Evolutionary conservation across 805 yeast species (phyloP), one percentile per base, ranked within the genome.

Genomic region (Yamadazyma kitorensis): DNA sequence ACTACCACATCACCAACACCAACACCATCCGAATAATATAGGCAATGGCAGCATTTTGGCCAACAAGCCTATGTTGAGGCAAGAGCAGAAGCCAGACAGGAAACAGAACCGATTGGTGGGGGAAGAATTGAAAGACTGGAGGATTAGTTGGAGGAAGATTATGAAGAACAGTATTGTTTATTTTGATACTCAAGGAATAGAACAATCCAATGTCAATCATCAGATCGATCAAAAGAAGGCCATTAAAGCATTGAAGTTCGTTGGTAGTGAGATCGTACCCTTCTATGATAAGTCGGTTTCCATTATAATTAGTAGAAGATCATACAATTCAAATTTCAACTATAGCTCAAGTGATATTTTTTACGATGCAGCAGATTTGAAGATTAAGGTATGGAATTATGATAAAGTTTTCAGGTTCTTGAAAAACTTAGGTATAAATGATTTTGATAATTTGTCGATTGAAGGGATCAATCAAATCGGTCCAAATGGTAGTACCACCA

Each of bases 401-500:
- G 95, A 86, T 36, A 91, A 89, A 57, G 87, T 89, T 2, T 74
- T 79, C 49, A 64, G 96, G 33, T 89, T 89, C 51, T 69, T 88
- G 55, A 74, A 70, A 41, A 77, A 85, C 55, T 61, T 85, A 48
- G 76, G 67, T 33, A 69, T 52, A 35, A 63, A 31, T 48, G 68
- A 51, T 45, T 35, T 30, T 6, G 45, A 54, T 55, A 42, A 41
- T 21, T 36, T 43, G 29, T 33, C 24, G 9, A 33, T 26, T 23
- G 39, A 42, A 12, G 22, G 10, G 7, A 19, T 19, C 22, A 19
- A 19, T 19, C 9, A 10, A 7, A 19, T 7, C 10, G 14, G 14
- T 11, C n/a, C n/a, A n/a, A 13, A 18, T 5, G 5, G 30, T n/a
- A 4, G n/a, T 3, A 6, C 31, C 9, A 28, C 16, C 13, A 16